Evolutionary conservation across 2,329 filamentous ascomycete species (phyloP), one percentile per base, ranked within the genome.

Genomic region (Aspergillus cejpii): DNA sequence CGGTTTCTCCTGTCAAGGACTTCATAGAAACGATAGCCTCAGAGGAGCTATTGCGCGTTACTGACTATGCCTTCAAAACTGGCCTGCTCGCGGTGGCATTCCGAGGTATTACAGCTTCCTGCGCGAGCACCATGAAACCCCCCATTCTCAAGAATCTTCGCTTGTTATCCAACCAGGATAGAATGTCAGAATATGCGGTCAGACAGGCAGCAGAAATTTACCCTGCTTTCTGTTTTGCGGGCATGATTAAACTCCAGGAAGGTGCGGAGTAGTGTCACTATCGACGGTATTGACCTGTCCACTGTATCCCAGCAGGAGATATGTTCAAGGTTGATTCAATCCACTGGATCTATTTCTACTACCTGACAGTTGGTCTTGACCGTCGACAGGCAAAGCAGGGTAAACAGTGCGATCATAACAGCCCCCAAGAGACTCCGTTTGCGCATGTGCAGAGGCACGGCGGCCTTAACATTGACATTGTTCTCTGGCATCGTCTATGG

Each of bases 401-500:
- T 38, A 8, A 56, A 64, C 33, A 51, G 47, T 2, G 39, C 27
- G 2, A 59, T 64, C 40, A 52, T 61, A 21, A 31, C 44, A 11
- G 54, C 55, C 1, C 52, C 67, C 5, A 31, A 43, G 27, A 43
- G 53, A 20, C 53, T 64, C 26, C 54, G 59, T 7, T 39, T 63
- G 26, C 64, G 15, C 33, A 57, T 20, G 51, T 65, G n/a, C 33
- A 56, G 24, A 49, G 48, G 5, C 57, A 59, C 44, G 61, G 61
- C 14, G 61, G 56, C 0, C 45, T 67, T 3, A 58, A 63, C 41
- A 52, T 50, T 1, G 48, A 55, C 15, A 15, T 31, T 1, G 68
- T 78, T 56, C 56, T 62, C 31, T 51, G 66, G 5, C 65, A 68
- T 8, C 65, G 60, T 41, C 64, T 12, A 72, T 15, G 80, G 80